Evolutionary conservation across 371 early-diverging fungal genomes (phyloP).

Genomic region (Mucor plumbeus): DNA sequence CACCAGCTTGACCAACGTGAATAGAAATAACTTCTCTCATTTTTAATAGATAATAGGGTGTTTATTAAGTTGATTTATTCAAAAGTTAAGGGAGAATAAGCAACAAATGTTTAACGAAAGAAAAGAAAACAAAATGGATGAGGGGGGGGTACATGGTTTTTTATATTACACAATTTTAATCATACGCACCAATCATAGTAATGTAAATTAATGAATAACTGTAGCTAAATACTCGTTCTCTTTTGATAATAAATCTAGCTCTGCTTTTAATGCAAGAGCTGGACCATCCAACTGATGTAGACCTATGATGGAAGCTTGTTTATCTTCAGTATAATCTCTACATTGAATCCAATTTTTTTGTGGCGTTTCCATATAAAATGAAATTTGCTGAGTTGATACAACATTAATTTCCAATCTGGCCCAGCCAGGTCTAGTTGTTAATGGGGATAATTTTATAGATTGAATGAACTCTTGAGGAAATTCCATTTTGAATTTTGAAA

Average conservation of each 20-base stretch:
- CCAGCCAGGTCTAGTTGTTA: constrained; percentile 39
- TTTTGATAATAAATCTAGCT: constrained; percentile 23
- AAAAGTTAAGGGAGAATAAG: constrained; percentile 36
- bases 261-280: constrained; percentile 41
- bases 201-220: constrained; percentile 1
- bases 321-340: constrained; percentile 78
- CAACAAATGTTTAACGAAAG: constrained; percentile 12
- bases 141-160: background rate
- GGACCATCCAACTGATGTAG: constrained; percentile 49
- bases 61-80: constrained; percentile 19
- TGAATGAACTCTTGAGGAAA: constrained; percentile 61
- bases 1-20: constrained; percentile 99
- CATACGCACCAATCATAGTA: constrained; percentile 3
- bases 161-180: constrained; percentile 6
- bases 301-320: constrained; percentile 56
- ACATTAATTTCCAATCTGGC: constrained; percentile 38
- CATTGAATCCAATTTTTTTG: constrained; percentile 65
- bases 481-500: constrained; percentile 74
- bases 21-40: constrained; percentile 99
- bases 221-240: constrained; percentile 16
- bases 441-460: constrained; percentile 52
- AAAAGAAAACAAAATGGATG: background rate
- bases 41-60: constrained; percentile 4
- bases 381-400: constrained; percentile 35
- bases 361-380: constrained; percentile 65